Evolutionary conservation across 1,284 basidiomycete species (phyloP).

Genomic region (Microbotryum silenes-acaulis): DNA sequence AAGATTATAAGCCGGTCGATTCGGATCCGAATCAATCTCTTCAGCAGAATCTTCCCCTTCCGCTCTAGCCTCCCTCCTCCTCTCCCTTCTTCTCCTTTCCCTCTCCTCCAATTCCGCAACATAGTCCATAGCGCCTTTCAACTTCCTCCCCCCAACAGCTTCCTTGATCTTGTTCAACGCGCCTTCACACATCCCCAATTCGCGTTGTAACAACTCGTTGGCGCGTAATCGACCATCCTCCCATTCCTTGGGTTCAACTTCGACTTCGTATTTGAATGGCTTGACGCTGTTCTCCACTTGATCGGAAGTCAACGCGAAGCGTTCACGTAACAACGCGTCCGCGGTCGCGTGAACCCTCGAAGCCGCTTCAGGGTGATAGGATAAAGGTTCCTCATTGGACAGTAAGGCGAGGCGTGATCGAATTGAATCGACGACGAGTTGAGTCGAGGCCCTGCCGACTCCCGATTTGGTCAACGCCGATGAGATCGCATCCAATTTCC

Average conservation of each 20-base stretch:
- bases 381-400: constrained; percentile 80
- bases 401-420: constrained; percentile 82
- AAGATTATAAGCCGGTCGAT: constrained; percentile 61
- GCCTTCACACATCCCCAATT: constrained; percentile 72
- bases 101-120: constrained; percentile 74
- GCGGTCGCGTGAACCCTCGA: constrained; percentile 86
- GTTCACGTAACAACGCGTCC: constrained; percentile 82
- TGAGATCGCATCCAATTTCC: constrained; percentile 88
- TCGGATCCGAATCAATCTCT: constrained; percentile 46
- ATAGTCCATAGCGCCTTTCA: constrained; percentile 71
- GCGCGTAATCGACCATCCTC: constrained; percentile 68
- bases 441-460: constrained; percentile 86
- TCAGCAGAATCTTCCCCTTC: constrained; percentile 39
- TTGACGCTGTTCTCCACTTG: constrained; percentile 99
- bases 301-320: constrained; percentile 85
- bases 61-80: constrained; percentile 40
- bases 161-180: constrained; percentile 78
- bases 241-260: constrained; percentile 82
- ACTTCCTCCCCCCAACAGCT: constrained; percentile 75
- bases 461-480: constrained; percentile 92
- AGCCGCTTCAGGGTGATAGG: constrained; percentile 74
- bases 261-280: constrained; percentile 94
- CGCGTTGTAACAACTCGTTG: constrained; percentile 71
- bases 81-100: constrained; percentile 57
- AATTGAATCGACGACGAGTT: constrained; percentile 90